Conservation (phyloP, 2,329 filamentous ascomycete genomes). For the Alternaria sp. region DNA sequence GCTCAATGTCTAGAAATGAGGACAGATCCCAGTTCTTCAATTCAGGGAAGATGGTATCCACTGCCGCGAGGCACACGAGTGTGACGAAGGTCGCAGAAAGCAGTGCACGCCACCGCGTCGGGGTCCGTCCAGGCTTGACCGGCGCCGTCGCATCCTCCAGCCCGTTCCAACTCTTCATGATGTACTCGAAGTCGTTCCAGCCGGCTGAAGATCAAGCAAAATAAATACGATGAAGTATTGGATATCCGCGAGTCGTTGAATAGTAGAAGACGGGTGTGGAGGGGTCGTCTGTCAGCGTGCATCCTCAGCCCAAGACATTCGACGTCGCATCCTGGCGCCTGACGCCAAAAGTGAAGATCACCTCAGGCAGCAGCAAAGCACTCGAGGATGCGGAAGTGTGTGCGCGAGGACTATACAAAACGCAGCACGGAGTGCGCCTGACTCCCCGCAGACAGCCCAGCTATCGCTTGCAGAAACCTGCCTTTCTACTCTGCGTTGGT, state of each 20-base stretch:
- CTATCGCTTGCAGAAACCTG: constrained; percentile 27
- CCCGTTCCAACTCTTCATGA: constrained; percentile 32
- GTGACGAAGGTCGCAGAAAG: constrained; percentile 21
- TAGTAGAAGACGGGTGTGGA: background rate
- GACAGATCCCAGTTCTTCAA: constrained; percentile 11
- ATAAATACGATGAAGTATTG: constrained; percentile 2
- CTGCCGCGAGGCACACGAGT: constrained; percentile 22
- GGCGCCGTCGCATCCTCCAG: constrained; percentile 11
- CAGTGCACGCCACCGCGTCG: constrained; percentile 15
- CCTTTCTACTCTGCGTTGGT: constrained; percentile 11
- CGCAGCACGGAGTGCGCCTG: constrained; percentile 6
- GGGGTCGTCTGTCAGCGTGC: constrained; percentile 8
- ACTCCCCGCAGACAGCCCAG: constrained; percentile 1
- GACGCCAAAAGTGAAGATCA: background rate
- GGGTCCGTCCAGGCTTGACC: constrained; percentile 15
- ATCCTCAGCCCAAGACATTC: background rate
- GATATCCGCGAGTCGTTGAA: background rate
- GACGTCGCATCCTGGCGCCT: background rate
- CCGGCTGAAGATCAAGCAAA: background rate
- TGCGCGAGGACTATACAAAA: constrained; percentile 1
- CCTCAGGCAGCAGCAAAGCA: constrained; percentile 11
- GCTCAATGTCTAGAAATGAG: constrained; percentile 1
- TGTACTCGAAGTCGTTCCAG: constrained; percentile 5
- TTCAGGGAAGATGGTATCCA: constrained; percentile 26
- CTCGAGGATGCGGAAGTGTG: background rate